Evolutionary conservation across 2,329 filamentous ascomycete species (phyloP).

Genomic region (Blastomyces parvus): DNA sequence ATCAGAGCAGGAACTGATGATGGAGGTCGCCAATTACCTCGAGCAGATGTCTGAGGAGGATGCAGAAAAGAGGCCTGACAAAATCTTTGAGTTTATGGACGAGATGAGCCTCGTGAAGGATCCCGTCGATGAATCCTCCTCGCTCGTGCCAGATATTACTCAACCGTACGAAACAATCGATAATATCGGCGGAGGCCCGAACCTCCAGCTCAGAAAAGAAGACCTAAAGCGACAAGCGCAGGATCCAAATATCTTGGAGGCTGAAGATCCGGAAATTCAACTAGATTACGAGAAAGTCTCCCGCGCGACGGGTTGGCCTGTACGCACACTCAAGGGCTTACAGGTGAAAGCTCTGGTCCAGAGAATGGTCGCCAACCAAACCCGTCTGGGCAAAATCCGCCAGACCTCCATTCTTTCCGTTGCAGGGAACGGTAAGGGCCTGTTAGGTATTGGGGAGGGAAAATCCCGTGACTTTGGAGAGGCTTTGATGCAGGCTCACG

Average conservation of each 20-base stretch:
- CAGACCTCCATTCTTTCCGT: conserved; percentile 67
- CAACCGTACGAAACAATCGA: conserved; percentile 31
- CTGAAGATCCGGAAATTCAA: conserved; percentile 17
- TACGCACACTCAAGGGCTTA: conserved; percentile 43
- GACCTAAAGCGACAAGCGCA: neutral
- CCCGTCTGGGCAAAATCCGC: conserved; percentile 85
- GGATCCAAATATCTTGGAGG: conserved; percentile 15
- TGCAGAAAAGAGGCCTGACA: conserved; percentile 38
- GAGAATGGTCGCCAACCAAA: conserved; percentile 80
- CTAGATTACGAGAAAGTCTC: conserved; percentile 39
- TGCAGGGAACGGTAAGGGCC: conserved; percentile 76
- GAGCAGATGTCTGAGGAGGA: conserved; percentile 17
- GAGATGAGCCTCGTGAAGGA: conserved; percentile 43
- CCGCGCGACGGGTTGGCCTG: conserved; percentile 47
- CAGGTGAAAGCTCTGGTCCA: conserved; percentile 62
- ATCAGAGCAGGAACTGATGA: conserved; percentile 43
- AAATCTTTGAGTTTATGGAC: conserved; percentile 37
- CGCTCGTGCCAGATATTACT: conserved; percentile 45
- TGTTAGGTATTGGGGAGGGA: conserved; percentile 80
- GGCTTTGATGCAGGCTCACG: conserved; percentile 61
- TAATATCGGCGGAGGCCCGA: conserved; percentile 19
- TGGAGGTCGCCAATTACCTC: conserved; percentile 45
- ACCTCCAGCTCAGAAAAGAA: conserved; percentile 14
- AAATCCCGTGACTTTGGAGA: conserved; percentile 68
- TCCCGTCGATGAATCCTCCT: conserved; percentile 42